Conservation (phyloP, 1,284 basidiomycete genomes). For the Fistulina hepatica region DNA sequence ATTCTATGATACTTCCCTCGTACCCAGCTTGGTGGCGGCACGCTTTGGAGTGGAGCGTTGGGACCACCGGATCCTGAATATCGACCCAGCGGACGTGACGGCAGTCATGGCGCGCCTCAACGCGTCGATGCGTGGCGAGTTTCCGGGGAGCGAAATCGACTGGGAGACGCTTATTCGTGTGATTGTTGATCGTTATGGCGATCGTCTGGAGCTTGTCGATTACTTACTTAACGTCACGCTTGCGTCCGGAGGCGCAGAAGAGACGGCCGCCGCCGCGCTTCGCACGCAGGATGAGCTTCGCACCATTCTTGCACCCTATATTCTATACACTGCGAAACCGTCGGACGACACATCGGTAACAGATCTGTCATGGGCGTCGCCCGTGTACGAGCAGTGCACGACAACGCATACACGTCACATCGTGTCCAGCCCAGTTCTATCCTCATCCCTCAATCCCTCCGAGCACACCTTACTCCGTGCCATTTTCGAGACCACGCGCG, state of each 20-base stretch:
- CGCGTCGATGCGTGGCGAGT: slow-evolving; percentile 3
- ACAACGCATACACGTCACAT: slow-evolving; percentile 21
- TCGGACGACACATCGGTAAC: slow-evolving; percentile 4
- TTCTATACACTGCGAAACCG: slow-evolving; percentile 16
- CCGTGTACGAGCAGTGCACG: slow-evolving; percentile 20
- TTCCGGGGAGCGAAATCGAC: slow-evolving; percentile 26
- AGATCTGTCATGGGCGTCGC: slow-evolving; percentile 17
- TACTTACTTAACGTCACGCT: slow-evolving; percentile 24
- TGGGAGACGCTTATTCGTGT: slow-evolving; percentile 32
- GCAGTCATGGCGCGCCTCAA: slow-evolving; percentile 17
- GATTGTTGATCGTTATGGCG: slow-evolving; percentile 31
- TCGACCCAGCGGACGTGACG: slow-evolving; percentile 17
- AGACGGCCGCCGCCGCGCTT: slow-evolving; percentile 10
- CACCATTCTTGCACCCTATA: slow-evolving; percentile 29
- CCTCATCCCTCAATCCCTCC: slow-evolving; percentile 11
- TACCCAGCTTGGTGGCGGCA: slow-evolving; percentile 25
- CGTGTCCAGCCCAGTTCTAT: slow-evolving; percentile 4
- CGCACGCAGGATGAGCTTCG: slow-evolving; percentile 22
- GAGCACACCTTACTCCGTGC: slow-evolving; percentile 16
- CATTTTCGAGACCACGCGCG: slow-evolving; percentile 17
- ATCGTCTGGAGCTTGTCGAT: slow-evolving; percentile 30
- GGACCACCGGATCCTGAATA: slow-evolving; percentile 25
- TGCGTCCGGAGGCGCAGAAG: slow-evolving; percentile 1
- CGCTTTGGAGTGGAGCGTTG: slow-evolving; percentile 23
- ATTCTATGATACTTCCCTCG: slow-evolving; percentile 31